phyloP scores from a whole-genome alignment of 225 moss, liverwort and hornwort genomes.

The Neckera pumila region DNA sequence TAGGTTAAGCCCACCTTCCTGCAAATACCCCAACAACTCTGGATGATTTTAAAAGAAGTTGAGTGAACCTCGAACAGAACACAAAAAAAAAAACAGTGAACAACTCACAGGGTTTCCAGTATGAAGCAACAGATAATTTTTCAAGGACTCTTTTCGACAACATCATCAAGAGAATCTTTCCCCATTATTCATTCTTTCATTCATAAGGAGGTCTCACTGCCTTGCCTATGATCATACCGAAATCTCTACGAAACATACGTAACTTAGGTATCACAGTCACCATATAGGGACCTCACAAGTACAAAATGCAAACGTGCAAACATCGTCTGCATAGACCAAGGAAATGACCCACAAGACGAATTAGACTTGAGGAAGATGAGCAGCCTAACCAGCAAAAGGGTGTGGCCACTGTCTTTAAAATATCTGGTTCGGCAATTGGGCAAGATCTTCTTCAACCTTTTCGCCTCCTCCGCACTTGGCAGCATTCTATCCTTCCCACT shows the following conservation, averaged over 20 bases:
- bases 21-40: neutral
- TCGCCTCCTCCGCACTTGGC: conserved; percentile 65
- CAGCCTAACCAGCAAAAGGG: conserved; percentile 57
- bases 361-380: neutral
- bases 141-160: neutral
- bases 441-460: conserved; percentile 42
- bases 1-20: conserved; percentile 51
- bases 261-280: neutral
- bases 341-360: neutral
- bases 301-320: neutral
- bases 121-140: too few species aligned
- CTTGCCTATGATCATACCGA: too few species aligned
- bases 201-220: neutral
- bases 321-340: too few species aligned
- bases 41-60: neutral
- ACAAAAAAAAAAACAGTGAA: neutral
- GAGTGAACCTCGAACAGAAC: neutral
- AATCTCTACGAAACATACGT: neutral
- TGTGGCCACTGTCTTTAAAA: conserved; percentile 77
- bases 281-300: neutral
- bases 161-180: neutral
- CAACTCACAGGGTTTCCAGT: neutral
- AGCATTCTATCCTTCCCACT: conserved; percentile 86
- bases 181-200: neutral
- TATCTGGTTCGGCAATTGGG: conserved; percentile 47